Evolutionary conservation across 306 rosid species (phyloP), one percentile per base, ranked within the genome.

Genomic region (Ochetophila trinervis): DNA sequence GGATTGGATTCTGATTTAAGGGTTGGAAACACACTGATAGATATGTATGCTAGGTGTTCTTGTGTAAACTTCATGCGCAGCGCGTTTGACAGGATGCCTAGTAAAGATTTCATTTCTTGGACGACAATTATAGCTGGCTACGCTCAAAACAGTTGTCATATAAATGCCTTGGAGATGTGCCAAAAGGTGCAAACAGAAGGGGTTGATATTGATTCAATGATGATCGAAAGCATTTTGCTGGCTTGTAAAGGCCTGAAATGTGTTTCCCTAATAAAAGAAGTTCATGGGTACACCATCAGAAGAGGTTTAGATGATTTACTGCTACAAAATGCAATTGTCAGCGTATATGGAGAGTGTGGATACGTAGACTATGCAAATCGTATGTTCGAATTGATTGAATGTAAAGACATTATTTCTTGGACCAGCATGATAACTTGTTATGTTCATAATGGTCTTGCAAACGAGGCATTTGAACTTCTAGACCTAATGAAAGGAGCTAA

Each of bases 331-430:
- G 67, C 93, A 45, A 67, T 80, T 37, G 78, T 89, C 42, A 75
- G 71, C 60, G 78, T 77, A 49, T 89, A 86, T 36, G 87, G 96
- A 60, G 87, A 80, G 69, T 73, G 82, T 34, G 80, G 78, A 57
- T 53, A 36, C 67, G 10, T 66, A 49, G 80, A 74, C 19, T 84
- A 80, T 2, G 94, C 96, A 36, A 65, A 53, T 47, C 60, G 65
- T 34, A 44, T 75, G 63, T 89, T 86, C 72, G 65, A 77, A 71
- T 62, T 76, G 60, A 86, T 86, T 50, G 78, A 74, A 62, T 68
- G 73, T 30, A 84, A 86, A 76, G 87, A 83, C 75, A 71, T 89
- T 35, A 87, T 89, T 72, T 83, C 96, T 70, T 89, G 94, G 91
- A 89, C 96, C 8, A 83, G 91, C 80, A 78, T 89, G 89, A 84